Evolutionary conservation across 768 basidiomycete genomes (phyloP).

Genomic region (Podaxis mareebaensis): DNA sequence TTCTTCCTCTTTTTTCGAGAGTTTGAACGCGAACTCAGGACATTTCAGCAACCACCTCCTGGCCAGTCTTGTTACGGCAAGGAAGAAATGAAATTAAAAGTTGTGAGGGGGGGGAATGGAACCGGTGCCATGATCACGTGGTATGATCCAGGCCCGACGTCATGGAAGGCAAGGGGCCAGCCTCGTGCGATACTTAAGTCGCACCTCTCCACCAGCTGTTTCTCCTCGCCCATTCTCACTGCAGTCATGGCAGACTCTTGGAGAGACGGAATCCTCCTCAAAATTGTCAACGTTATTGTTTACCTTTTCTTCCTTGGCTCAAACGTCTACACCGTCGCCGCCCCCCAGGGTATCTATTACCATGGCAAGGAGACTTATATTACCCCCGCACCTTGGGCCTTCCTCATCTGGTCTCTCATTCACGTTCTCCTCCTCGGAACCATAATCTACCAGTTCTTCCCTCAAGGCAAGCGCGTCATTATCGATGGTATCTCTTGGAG

Average conservation of each 20-base stretch:
- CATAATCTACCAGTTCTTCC: conserved; percentile 87
- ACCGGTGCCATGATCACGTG: conserved; percentile 9
- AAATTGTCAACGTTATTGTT: conserved; percentile 81
- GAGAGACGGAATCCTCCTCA: conserved; percentile 82
- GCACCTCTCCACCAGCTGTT: conserved; percentile 1
- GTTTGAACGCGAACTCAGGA: not conserved
- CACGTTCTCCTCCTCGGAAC: conserved; percentile 91
- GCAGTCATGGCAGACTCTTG: conserved; percentile 60
- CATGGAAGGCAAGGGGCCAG: conserved; percentile 10
- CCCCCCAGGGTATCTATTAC: conserved; percentile 71
- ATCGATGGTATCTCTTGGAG: conserved; percentile 91
- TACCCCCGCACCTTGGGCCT: conserved; percentile 93
- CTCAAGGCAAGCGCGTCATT: conserved; percentile 71
- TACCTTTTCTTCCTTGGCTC: conserved; percentile 88
- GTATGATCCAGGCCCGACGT: conserved; percentile 13
- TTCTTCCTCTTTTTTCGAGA: not conserved
- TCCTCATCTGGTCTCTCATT: conserved; percentile 90
- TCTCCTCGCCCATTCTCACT: conserved; percentile 17
- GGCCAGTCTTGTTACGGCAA: not conserved
- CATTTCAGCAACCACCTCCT: not conserved
- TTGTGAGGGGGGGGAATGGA: not conserved
- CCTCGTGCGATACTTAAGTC: conserved; percentile 24
- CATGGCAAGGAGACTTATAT: conserved; percentile 85
- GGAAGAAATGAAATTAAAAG: not conserved
- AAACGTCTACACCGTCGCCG: conserved; percentile 84